phyloP scores from a whole-genome alignment of 1,139 yeast genomes.

The Taphrina sp. region DNA sequence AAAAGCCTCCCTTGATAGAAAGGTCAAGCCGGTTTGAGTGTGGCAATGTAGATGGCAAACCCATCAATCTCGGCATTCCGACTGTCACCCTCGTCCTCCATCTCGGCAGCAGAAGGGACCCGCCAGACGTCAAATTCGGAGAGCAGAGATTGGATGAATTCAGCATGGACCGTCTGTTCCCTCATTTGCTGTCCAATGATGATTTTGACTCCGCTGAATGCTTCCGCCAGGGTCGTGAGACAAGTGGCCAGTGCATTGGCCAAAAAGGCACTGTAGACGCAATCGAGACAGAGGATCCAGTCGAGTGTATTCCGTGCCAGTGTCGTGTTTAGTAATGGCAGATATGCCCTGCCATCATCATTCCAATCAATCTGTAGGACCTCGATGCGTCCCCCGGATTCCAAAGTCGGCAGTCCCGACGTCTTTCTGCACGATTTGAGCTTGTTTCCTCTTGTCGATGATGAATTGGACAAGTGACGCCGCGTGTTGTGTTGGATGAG shows the following conservation, averaged over 20 bases:
- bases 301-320: neutral
- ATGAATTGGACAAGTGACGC: neutral
- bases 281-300: slow-evolving; percentile 22
- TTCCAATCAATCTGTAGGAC: slow-evolving; percentile 17
- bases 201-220: slow-evolving; percentile 1
- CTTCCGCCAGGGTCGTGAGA: neutral
- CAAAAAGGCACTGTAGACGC: slow-evolving; percentile 20
- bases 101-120: neutral
- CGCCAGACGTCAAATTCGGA: slow-evolving; percentile 3
- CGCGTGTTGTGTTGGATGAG: slow-evolving; percentile 2
- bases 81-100: neutral
- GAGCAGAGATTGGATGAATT: slow-evolving; percentile 11
- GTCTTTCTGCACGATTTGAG: neutral
- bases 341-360: neutral
- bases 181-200: slow-evolving; percentile 24
- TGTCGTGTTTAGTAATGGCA: neutral
- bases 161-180: slow-evolving; percentile 21
- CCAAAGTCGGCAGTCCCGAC: neutral
- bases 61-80: slow-evolving; percentile 5
- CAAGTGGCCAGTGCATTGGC: neutral
- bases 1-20: too few relatives aligned
- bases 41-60: slow-evolving; percentile 17
- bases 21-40: neutral
- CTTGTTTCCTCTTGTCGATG: too few relatives aligned
- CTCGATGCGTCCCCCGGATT: neutral